These are phyloP conservation scores for Orbilia javanica DNA, from an alignment of 2,329 filamentous ascomycete species.

Conservation along the genomic window DNA sequence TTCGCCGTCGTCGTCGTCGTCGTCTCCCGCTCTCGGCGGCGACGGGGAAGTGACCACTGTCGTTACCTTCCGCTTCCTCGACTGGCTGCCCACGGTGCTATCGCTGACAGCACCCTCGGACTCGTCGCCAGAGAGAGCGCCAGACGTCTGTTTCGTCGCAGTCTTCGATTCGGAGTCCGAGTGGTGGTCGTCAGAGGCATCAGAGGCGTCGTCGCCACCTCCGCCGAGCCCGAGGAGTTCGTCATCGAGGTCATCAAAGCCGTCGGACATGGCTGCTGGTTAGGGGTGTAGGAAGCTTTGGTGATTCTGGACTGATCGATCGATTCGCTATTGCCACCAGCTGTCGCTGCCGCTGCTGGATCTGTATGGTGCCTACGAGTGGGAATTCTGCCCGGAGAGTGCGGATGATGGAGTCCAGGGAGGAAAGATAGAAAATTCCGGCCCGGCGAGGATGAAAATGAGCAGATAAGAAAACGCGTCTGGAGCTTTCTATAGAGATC, in stretches of 20 bases:
- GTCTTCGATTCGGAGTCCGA: conserved; percentile 35
- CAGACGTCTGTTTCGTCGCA: conserved; percentile 7
- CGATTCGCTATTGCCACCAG: neutral
- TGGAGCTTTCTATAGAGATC: neutral
- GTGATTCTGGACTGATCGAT: neutral
- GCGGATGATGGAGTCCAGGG: conserved; percentile 1
- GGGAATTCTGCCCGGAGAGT: neutral
- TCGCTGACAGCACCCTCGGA: conserved; percentile 54
- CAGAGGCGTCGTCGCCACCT: conserved; percentile 35
- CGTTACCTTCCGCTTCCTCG: conserved; percentile 27
- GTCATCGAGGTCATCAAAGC: conserved; percentile 56
- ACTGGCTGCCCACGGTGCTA: conserved; percentile 47
- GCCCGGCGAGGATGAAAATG: neutral
- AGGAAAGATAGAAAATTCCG: neutral
- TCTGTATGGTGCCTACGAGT: neutral
- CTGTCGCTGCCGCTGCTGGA: neutral
- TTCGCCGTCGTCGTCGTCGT: conserved; percentile 29
- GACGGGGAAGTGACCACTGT: conserved; percentile 37
- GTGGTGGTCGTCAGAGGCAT: conserved; percentile 34
- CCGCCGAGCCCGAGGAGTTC: conserved; percentile 54
- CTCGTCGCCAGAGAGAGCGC: conserved; percentile 42
- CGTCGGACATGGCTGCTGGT: conserved; percentile 42
- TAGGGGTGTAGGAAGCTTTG: no score
- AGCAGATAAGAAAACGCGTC: conserved; percentile 18
- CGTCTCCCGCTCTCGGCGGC: conserved; percentile 26